Base-by-base conservation (phyloP, 192 early-diverging fungal genomes). In the Rhizophagus sp. region DNA sequence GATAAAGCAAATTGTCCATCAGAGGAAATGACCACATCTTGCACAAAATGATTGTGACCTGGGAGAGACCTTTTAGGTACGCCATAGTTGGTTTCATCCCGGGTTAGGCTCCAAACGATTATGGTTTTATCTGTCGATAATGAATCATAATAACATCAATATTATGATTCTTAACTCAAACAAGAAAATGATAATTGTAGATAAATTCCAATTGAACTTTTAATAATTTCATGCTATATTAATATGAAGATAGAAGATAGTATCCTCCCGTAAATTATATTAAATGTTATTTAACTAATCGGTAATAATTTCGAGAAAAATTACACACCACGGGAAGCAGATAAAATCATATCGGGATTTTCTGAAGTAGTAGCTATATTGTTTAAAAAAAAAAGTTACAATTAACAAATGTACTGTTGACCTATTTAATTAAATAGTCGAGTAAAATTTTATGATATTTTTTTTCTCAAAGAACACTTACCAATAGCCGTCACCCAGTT, bases 31-130 rank as follows among this genome's bases (percentile, higher is more conserved):
- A 93, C 96, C 81, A 99, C 92, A 88, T 99, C 98, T 88, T 97
- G 90, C 79, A 99, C 97, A 84, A 98, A 97, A 94, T 97, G 96
- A 94, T 97, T 98, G 96, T 99, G 98, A 86, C 98, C 98, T 78
- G 90, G 88, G 80, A 99, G 93, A 83, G 96, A 88, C 85, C 94
- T 94, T 81, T 91, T 92, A 85, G 97, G 91, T 76, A 93, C 84
- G 86, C 96, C 98, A 88, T 95, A 99, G 91, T 91, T 93, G 82
- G 89, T 86, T 83, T 96, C 96, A 88, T 96, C 96, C 85, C 95
- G 94, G 84, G 94, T 94, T 88, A 99, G 89, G 85, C 92, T 88
- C 98, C 98, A 99, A 88, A 99, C 96, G 78, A 99, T 95, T 87
- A 99, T 91, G 81, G 96, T 92, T 95, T 98, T 99, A 93, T 98